These are phyloP conservation scores for Metarhizium brunneum DNA, from an alignment of 2,329 filamentous ascomycete genomes.

Conservation along the genomic window DNA sequence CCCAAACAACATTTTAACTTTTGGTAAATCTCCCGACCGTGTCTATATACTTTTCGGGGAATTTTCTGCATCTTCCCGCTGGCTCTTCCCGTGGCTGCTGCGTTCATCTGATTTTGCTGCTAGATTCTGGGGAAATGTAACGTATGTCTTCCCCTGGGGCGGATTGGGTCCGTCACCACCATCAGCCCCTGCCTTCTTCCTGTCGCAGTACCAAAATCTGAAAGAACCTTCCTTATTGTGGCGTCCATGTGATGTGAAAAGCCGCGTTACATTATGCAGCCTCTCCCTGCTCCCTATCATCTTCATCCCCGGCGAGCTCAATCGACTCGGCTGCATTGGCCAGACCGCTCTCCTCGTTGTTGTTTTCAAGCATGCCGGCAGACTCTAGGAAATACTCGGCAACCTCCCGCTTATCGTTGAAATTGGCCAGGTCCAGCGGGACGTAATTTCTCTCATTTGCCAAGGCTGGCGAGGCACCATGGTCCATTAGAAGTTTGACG, in stretches of 20 bases:
- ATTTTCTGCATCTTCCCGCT: conserved; percentile 1
- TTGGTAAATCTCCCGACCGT: not conserved
- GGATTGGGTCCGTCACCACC: conserved; percentile 1
- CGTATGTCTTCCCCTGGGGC: conserved; percentile 1
- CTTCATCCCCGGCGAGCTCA: conserved; percentile 25
- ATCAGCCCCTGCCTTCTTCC: not conserved
- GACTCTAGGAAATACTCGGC: conserved; percentile 51
- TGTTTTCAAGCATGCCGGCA: conserved; percentile 36
- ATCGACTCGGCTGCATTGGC: conserved; percentile 27
- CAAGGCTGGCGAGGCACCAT: conserved; percentile 67
- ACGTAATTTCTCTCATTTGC: conserved; percentile 81
- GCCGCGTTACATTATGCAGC: not conserved
- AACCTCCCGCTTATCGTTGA: conserved; percentile 57
- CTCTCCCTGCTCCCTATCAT: conserved; percentile 12
- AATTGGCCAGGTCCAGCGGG: conserved; percentile 63
- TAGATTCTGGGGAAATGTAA: not conserved
- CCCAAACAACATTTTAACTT: not conserved
- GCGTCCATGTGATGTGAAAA: not conserved
- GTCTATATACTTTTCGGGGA: not conserved
- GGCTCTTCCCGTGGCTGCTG: not conserved
- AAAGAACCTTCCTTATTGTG: not conserved
- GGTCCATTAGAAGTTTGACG: conserved; percentile 67
- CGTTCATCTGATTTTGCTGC: not conserved
- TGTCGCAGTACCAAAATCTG: not conserved
- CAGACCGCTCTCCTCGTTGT: conserved; percentile 36